These are phyloP conservation scores for Crithidia fasciculata DNA, from an alignment of 208 protist species.

Conservation along the genomic window DNA sequence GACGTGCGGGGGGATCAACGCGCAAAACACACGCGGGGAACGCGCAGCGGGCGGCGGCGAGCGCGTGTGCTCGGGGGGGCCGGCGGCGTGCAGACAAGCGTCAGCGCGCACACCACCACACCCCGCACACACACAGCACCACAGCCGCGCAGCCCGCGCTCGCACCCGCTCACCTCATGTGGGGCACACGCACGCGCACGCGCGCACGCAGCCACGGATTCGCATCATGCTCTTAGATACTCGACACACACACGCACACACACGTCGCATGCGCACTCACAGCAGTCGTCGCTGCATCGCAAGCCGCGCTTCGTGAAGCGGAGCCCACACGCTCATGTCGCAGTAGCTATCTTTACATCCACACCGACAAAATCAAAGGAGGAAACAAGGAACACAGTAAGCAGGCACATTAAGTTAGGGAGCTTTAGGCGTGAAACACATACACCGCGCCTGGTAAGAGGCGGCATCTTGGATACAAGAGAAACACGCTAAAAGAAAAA, in stretches of 20 bases:
- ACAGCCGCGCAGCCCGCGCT: not conserved
- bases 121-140: not conserved
- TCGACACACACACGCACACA: not conserved
- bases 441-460: too few species aligned
- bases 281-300: not conserved
- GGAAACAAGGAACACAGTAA: too few species aligned
- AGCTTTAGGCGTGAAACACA: too few species aligned
- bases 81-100: too few species aligned
- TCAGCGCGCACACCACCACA: conserved; percentile 3
- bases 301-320: too few species aligned
- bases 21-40: conserved; percentile 8
- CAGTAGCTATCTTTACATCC: too few species aligned
- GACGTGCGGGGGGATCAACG: conserved; percentile 1
- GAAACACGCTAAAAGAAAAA: not conserved
- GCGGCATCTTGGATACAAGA: too few species aligned
- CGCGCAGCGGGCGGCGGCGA: not conserved
- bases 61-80: too few species aligned
- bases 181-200: conserved; percentile 1
- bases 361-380: too few species aligned
- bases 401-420: too few species aligned
- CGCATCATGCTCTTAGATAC: conserved; percentile 7
- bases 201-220: conserved; percentile 1
- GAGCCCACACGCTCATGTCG: too few species aligned
- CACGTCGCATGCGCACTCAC: not conserved
- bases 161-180: conserved; percentile 8